A percentile compares a stretch with the other conserved stretches of the same genome.
Evolutionary conservation across 129 eudicot species (phyloP).

Genomic region (Calendula officinalis): DNA sequence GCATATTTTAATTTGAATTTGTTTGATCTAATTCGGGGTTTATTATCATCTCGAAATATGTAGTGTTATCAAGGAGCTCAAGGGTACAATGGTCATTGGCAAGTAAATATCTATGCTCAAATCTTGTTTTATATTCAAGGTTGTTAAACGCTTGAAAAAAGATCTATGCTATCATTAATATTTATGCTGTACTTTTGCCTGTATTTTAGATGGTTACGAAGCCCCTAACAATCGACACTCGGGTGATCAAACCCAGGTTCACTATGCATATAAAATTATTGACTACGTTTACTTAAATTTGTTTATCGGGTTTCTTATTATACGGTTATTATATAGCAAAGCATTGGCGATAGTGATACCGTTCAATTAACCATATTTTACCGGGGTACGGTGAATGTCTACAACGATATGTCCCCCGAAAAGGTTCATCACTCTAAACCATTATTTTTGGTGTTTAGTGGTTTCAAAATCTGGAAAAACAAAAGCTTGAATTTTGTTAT

Average conservation of each 20-base stretch:
- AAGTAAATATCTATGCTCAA: constrained; percentile 44
- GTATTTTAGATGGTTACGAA: constrained; percentile 28
- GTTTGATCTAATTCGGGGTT: constrained; percentile 3
- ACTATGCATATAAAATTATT: background rate
- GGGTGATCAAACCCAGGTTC: constrained; percentile 43
- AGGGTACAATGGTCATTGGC: constrained; percentile 45
- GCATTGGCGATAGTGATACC: constrained; percentile 3
- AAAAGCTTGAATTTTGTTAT: background rate
- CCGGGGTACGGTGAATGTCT: constrained; percentile 66
- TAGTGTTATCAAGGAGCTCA: constrained; percentile 33
- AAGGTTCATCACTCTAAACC: constrained; percentile 42
- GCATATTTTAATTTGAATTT: background rate
- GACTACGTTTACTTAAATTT: background rate
- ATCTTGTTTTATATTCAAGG: constrained; percentile 33
- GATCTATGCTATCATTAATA: background rate
- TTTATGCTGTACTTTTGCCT: constrained; percentile 10
- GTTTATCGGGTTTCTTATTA: background rate
- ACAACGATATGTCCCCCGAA: constrained; percentile 68
- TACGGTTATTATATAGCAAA: background rate
- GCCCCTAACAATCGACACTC: constrained; percentile 26
- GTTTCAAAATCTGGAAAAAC: background rate
- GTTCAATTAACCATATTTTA: constrained; percentile 83
- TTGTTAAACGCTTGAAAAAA: constrained; percentile 15
- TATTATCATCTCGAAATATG: constrained; percentile 12
- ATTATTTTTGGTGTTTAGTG: background rate